These are phyloP conservation scores for Neospora caninum DNA, from an alignment of 169 alveolate species.

Conservation along the genomic window DNA sequence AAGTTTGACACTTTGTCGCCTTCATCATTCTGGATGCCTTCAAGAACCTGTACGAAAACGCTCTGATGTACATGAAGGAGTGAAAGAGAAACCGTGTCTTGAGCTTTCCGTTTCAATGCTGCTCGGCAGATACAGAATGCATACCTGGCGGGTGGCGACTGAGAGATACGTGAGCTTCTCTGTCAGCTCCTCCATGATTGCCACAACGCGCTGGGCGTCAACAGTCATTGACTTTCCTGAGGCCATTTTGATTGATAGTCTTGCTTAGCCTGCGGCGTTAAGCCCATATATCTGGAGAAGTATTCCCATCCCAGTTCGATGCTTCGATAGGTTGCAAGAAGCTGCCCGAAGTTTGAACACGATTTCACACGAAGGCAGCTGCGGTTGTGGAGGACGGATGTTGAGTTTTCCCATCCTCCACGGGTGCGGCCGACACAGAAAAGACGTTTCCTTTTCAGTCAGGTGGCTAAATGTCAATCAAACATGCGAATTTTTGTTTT, in stretches of 20 bases:
- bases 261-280: too few relatives aligned
- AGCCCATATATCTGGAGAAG: too few relatives aligned
- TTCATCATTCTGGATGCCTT: constrained; percentile 57
- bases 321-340: too few relatives aligned
- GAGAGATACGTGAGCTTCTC: constrained; percentile 65
- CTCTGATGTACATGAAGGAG: too few relatives aligned
- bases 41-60: constrained; percentile 48
- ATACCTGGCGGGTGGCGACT: constrained; percentile 53
- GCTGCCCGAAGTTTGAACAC: background rate
- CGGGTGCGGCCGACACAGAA: too few relatives aligned
- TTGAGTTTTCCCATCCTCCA: too few relatives aligned
- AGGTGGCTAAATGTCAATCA: too few relatives aligned
- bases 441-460: too few relatives aligned
- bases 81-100: background rate
- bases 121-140: too few relatives aligned
- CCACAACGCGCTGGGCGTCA: constrained; percentile 66
- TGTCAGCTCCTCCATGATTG: constrained; percentile 65
- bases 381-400: too few relatives aligned
- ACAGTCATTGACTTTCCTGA: constrained; percentile 56
- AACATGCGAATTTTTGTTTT: too few relatives aligned
- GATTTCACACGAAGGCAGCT: background rate
- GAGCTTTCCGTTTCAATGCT: background rate
- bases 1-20: constrained; percentile 48
- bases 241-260: constrained; percentile 44
- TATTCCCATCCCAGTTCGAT: too few relatives aligned